Conservation (phyloP, 345 rosid species). For the Passiflora organensis region DNA sequence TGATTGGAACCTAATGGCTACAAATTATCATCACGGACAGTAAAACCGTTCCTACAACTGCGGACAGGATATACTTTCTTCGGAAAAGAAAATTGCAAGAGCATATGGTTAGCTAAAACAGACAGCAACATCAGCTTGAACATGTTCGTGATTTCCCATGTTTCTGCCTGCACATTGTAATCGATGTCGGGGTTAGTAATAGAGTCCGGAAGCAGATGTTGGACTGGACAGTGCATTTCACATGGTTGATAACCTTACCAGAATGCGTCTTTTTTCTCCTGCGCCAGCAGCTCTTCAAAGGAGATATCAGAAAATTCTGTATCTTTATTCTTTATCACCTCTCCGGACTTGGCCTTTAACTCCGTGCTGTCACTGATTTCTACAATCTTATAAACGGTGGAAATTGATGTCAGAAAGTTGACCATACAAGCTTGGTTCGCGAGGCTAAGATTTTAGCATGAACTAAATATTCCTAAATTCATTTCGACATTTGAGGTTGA, state of each 20-base stretch:
- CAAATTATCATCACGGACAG: conserved; percentile 2
- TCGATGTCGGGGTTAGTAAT: neutral
- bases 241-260: conserved; percentile 48
- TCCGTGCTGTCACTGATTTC: conserved; percentile 63
- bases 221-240: neutral
- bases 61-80: conserved; percentile 8
- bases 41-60: neutral
- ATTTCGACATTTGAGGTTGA: neutral
- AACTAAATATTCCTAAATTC: neutral
- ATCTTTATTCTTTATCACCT: conserved; percentile 36
- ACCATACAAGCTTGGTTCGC: too few relatives aligned
- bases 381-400: conserved; percentile 49
- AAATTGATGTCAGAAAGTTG: conserved; percentile 1
- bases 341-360: conserved; percentile 39
- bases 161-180: conserved; percentile 59
- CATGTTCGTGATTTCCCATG: conserved; percentile 53
- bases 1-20: neutral
- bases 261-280: conserved; percentile 82
- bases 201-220: neutral
- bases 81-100: conserved; percentile 3
- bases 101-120: conserved; percentile 7
- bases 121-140: conserved; percentile 23
- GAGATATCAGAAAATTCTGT: conserved; percentile 55
- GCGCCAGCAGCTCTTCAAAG: conserved; percentile 82
- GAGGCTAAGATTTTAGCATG: neutral